Base-by-base conservation (phyloP, 306 rosid species). In the Cicer judaicum region DNA sequence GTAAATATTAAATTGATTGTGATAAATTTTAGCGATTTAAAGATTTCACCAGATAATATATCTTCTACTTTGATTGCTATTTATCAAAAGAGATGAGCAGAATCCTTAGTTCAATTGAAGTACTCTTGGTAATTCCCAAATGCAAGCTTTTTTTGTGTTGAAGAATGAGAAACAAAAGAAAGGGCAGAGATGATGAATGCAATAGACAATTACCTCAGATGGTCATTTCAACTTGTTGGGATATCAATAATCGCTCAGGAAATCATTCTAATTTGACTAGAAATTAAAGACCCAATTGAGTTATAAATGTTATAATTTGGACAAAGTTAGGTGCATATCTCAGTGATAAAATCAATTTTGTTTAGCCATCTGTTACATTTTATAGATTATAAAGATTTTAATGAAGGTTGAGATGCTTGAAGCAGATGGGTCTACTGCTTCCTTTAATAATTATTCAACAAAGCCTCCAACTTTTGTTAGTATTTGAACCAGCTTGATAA, bases 401-500 rank as follows among this genome's bases (percentile, higher is more conserved):
- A 53, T 29, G 8, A n/a, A 21, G 60, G 43, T 29, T 52, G 29
- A 8, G 29, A 41, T 56, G 71, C 75, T 57, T 44, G 21, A 53
- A 63, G 61, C 24, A 65, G 43, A 19, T 36, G 14, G 59, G 29
- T 54, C 54, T 64, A 44, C 14, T 42, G 82, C 71, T 69, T 62
- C 53, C 43, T 52, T 53, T 44, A 41, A 65, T 55, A 55, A 52
- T 64, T 60, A 62, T 39, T 47, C 14, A 44, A 16, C 62, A 44
- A 18, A 13, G 62, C 39, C 21, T 14, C 65, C 43, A 34, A 57
- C 69, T 72, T 73, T 44, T 38, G 15, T 55, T 64, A 11, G 60
- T 56, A 66, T 56, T 48, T 24, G 61, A 64, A 65, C 68, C 41
- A 77, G 47, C 56, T 64, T 64, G 50, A 7, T 59, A 49, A 59